Percentiles rank a stretch among this genome's conserved stretches.
Conservation (phyloP, 306 rosid genomes). For the Senna siamea region DNA sequence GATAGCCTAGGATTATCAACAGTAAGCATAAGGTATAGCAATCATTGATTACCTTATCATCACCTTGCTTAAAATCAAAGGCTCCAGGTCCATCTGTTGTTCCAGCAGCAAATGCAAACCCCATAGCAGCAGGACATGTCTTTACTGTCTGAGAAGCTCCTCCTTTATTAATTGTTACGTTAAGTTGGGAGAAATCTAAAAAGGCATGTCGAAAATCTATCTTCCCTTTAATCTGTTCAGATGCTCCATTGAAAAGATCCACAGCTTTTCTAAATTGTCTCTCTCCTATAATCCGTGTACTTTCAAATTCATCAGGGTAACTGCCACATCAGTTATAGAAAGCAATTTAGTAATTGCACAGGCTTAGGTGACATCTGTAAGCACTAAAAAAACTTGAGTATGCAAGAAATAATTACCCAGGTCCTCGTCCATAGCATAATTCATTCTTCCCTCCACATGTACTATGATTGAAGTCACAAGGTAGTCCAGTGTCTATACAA, state of each 20-base stretch:
- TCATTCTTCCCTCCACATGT: slow-evolving; percentile 91
- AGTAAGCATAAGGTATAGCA: slow-evolving; percentile 24
- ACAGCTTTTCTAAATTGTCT: slow-evolving; percentile 84
- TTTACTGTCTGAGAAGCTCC: slow-evolving; percentile 63
- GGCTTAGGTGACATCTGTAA: slow-evolving; percentile 25
- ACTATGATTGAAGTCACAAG: slow-evolving; percentile 96
- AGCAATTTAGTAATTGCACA: slow-evolving; percentile 36
- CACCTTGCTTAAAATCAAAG: slow-evolving; percentile 91
- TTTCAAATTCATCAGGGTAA: slow-evolving; percentile 93
- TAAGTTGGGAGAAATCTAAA: slow-evolving; percentile 76
- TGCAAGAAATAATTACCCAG: slow-evolving; percentile 67
- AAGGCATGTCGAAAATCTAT: slow-evolving; percentile 79
- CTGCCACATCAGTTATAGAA: slow-evolving; percentile 50
- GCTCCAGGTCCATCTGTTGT: slow-evolving; percentile 98
- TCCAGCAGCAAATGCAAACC: slow-evolving; percentile 94
- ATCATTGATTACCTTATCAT: slow-evolving; percentile 64
- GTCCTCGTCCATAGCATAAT: slow-evolving; percentile 87
- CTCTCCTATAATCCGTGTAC: slow-evolving; percentile 89
- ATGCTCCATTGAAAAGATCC: slow-evolving; percentile 69
- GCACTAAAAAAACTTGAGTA: slow-evolving; percentile 20
- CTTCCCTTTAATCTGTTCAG: slow-evolving; percentile 71
- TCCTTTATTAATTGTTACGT: slow-evolving; percentile 59
- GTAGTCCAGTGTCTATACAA: slow-evolving; percentile 82
- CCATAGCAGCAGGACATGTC: slow-evolving; percentile 98
- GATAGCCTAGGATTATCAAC: slow-evolving; percentile 9